Conservation (phyloP, 805 yeast species). For the Suhomyces sp. region DNA sequence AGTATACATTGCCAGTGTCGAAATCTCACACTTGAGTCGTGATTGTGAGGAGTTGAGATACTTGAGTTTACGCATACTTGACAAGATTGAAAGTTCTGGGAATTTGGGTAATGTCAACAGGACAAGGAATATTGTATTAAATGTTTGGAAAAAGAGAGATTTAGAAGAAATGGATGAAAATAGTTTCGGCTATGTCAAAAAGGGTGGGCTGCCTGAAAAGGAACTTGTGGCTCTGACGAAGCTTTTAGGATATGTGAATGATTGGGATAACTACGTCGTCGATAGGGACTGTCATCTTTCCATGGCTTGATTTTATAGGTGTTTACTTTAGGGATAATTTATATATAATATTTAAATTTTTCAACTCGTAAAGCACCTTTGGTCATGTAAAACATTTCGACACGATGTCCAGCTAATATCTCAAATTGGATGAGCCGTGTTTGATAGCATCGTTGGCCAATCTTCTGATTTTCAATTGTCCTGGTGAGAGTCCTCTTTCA, state of each 20-base stretch:
- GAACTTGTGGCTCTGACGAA: too few species aligned
- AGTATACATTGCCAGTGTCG: conserved; percentile 24
- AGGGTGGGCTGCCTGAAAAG: too few species aligned
- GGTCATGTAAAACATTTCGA: too few species aligned
- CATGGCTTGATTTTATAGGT: too few species aligned
- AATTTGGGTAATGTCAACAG: conserved; percentile 29
- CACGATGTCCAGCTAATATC: too few species aligned
- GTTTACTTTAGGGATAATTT: too few species aligned
- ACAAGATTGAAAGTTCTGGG: conserved; percentile 18
- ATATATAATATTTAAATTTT: too few species aligned
- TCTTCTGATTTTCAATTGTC: too few species aligned
- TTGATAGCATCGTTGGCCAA: too few species aligned
- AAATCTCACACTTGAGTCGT: conserved; percentile 20
- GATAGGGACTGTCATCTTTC: conserved; percentile 24
- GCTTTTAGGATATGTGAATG: conserved; percentile 22
- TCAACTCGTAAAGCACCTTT: too few species aligned
- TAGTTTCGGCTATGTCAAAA: conserved; percentile 15
- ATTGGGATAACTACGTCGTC: conserved; percentile 33
- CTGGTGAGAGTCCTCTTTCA: too few species aligned
- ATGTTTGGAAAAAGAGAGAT: conserved; percentile 32
- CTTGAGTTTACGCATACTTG: conserved; percentile 23
- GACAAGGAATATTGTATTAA: conserved; percentile 20
- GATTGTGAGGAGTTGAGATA: conserved; percentile 29
- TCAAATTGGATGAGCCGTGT: too few species aligned
- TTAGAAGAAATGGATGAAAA: conserved; percentile 19